Conservation (phyloP, 2,329 filamentous ascomycete genomes). For the Penicillium sp. region DNA sequence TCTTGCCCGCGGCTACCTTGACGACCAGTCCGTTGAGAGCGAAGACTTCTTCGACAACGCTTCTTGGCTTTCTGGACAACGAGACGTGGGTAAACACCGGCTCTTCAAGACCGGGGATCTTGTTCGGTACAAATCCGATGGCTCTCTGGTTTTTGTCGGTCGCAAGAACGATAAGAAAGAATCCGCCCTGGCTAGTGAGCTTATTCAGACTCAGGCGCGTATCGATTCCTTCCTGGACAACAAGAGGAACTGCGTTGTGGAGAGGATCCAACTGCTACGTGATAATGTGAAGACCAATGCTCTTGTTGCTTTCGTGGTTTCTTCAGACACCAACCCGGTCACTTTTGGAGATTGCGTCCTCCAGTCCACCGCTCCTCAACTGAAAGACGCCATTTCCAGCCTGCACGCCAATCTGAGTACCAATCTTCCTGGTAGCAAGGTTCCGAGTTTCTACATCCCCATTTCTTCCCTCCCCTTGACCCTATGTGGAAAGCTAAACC, state of each 20-base stretch:
- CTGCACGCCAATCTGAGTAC: constrained; percentile 26
- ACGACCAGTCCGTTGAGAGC: constrained; percentile 50
- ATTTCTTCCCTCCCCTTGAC: constrained; percentile 35
- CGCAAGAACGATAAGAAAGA: constrained; percentile 24
- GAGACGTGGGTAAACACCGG: background rate
- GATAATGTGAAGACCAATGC: background rate
- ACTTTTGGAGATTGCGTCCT: constrained; percentile 11
- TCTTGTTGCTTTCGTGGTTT: constrained; percentile 26
- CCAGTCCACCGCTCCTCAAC: constrained; percentile 11
- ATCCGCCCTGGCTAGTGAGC: constrained; percentile 1
- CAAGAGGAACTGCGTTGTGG: constrained; percentile 24
- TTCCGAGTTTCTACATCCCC: constrained; percentile 38
- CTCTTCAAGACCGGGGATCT: constrained; percentile 43
- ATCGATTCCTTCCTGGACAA: constrained; percentile 13
- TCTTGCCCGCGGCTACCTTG: constrained; percentile 59
- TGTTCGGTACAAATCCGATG: constrained; percentile 40
- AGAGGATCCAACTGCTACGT: constrained; percentile 12
- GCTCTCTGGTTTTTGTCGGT: constrained; percentile 36
- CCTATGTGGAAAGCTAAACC: constrained; percentile 36
- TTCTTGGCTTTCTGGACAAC: constrained; percentile 28
- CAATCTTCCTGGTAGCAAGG: constrained; percentile 33
- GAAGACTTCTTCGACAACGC: constrained; percentile 53
- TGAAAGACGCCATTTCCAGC: constrained; percentile 15
- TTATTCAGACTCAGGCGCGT: constrained; percentile 14
- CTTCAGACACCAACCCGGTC: background rate